Conservation (phyloP, 139 green algal species). For the Chlamydomonas applanata region DNA sequence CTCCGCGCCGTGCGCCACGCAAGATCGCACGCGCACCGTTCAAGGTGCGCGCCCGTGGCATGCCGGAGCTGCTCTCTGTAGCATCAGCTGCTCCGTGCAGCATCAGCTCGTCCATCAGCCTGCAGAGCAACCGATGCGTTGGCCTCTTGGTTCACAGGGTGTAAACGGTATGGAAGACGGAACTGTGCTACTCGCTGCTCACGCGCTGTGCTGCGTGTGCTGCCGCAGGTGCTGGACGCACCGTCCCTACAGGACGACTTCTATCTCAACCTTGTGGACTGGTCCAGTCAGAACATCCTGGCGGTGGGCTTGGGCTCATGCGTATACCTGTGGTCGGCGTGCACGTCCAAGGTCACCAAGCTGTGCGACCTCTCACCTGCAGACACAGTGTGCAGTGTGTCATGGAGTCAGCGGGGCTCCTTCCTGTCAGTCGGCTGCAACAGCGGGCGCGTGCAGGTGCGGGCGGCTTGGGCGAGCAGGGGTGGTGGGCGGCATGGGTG, state of each 20-base stretch:
- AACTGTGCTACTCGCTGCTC: too few species aligned
- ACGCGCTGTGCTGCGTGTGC: not conserved
- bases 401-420: conserved; percentile 84
- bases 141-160: too few species aligned
- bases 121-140: too few species aligned
- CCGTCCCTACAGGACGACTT: conserved; percentile 90
- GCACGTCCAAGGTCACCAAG: conserved; percentile 91
- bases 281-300: conserved; percentile 89
- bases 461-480: too few species aligned
- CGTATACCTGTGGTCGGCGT: conserved; percentile 96
- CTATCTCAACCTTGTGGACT: conserved; percentile 99
- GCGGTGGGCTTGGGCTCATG: conserved; percentile 89
- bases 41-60: conserved; percentile 65
- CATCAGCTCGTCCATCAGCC: too few species aligned
- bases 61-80: too few species aligned
- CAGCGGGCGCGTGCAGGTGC: conserved; percentile 68
- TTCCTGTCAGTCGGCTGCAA: conserved; percentile 89
- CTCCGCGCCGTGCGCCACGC: conserved; percentile 53
- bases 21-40: conserved; percentile 91
- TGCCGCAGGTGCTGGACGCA: conserved; percentile 66
- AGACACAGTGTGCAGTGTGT: conserved; percentile 84
- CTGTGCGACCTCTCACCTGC: conserved; percentile 77
- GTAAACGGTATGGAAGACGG: too few species aligned
- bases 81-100: too few species aligned
- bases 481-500: too few species aligned